These are phyloP conservation scores for Daldinia eschscholtzii DNA, from an alignment of 2,329 filamentous ascomycete genomes.

Conservation along the genomic window DNA sequence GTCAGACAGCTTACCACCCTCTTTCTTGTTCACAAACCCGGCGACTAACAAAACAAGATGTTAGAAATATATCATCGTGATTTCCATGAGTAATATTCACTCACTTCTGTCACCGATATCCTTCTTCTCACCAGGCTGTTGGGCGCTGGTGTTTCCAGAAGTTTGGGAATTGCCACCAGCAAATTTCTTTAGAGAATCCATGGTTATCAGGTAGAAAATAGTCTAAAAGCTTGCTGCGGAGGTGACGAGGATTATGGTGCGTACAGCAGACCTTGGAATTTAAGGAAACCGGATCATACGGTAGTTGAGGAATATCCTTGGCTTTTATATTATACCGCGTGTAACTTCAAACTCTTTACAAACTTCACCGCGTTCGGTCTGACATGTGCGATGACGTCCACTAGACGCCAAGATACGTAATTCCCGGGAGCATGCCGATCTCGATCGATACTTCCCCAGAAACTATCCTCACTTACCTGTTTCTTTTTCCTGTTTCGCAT, in stretches of 20 bases:
- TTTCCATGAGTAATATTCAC: slow-evolving; percentile 3
- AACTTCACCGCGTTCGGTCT: slow-evolving; percentile 34
- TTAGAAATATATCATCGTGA: background rate
- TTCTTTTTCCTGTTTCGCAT: slow-evolving; percentile 5
- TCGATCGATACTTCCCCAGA: slow-evolving; percentile 25
- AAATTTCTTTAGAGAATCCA: slow-evolving; percentile 52
- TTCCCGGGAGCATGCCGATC: slow-evolving; percentile 21
- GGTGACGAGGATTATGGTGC: too few relatives aligned
- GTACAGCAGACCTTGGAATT: too few relatives aligned
- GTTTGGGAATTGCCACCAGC: slow-evolving; percentile 35
- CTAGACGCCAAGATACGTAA: slow-evolving; percentile 33
- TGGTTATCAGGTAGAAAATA: slow-evolving; percentile 21
- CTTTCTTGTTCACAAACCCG: slow-evolving; percentile 43
- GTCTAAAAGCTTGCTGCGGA: too few relatives aligned
- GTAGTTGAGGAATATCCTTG: background rate
- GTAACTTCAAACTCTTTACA: slow-evolving; percentile 11
- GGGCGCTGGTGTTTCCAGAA: slow-evolving; percentile 23
- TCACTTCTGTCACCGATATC: slow-evolving; percentile 53
- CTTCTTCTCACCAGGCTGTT: slow-evolving; percentile 46
- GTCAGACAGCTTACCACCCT: slow-evolving; percentile 35
- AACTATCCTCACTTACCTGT: background rate
- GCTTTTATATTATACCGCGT: slow-evolving; percentile 8
- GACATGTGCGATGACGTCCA: slow-evolving; percentile 36
- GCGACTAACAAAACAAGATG: slow-evolving; percentile 32
- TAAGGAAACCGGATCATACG: background rate